phyloP scores from a whole-genome alignment of 805 yeast species.

The Teunomyces pallodes region DNA sequence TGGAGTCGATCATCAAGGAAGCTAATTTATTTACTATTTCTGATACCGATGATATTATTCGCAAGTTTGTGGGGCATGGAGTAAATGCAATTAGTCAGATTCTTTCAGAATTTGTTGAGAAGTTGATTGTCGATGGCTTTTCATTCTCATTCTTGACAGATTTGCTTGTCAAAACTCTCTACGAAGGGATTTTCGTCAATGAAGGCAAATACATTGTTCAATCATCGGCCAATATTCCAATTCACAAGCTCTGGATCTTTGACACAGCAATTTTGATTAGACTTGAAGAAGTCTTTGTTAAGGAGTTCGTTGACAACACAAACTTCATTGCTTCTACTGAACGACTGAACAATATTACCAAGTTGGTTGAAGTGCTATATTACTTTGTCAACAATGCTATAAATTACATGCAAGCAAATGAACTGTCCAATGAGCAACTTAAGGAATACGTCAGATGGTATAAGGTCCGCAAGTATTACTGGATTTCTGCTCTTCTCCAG shows the following conservation, averaged over 20 bases:
- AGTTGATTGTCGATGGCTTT: constrained; percentile 14
- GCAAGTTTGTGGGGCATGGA: constrained; percentile 26
- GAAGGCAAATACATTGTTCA: constrained; percentile 39
- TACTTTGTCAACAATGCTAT: constrained; percentile 36
- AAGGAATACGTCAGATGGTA: constrained; percentile 35
- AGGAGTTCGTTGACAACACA: constrained; percentile 9
- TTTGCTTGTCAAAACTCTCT: constrained; percentile 25
- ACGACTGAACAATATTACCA: constrained; percentile 18
- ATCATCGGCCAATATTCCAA: constrained; percentile 20
- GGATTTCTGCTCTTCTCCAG: constrained; percentile 62
- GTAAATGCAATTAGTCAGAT: constrained; percentile 24
- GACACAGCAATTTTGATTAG: constrained; percentile 36
- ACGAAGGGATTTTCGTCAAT: constrained; percentile 32
- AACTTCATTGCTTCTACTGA: constrained; percentile 13
- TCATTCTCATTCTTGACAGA: constrained; percentile 16
- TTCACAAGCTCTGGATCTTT: constrained; percentile 47
- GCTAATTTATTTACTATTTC: constrained; percentile 5
- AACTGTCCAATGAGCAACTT: constrained; percentile 21
- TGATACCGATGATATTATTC: constrained; percentile 10
- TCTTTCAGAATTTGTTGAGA: constrained; percentile 26
- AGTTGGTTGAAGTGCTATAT: constrained; percentile 31
- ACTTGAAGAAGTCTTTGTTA: constrained; percentile 42
- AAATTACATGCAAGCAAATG: constrained; percentile 26
- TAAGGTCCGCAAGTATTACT: constrained; percentile 30
- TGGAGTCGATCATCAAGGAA: constrained; percentile 10